These are phyloP conservation scores for Thamnidium elegans DNA, from an alignment of 192 early-diverging fungal genomes.

Conservation along the genomic window DNA sequence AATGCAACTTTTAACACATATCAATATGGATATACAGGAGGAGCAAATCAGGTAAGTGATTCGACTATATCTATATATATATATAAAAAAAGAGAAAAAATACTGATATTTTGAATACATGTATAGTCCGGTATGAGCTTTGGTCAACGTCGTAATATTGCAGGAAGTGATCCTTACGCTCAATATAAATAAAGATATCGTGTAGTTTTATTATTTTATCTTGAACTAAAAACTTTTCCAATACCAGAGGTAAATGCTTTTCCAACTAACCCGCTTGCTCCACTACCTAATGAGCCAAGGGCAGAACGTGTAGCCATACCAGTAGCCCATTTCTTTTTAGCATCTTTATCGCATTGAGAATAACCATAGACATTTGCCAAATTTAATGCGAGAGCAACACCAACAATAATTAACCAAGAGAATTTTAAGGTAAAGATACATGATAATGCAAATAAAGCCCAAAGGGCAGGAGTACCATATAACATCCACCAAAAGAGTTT, in stretches of 20 bases:
- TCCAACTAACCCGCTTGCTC: conserved; percentile 35
- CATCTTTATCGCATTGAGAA: conserved; percentile 93
- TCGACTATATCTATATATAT: too few species aligned
- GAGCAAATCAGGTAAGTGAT: conserved; percentile 53
- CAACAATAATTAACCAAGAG: conserved; percentile 82
- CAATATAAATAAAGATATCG: conserved; percentile 13
- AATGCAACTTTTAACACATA: conserved; percentile 54
- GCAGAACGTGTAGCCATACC: conserved; percentile 55
- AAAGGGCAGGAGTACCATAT: conserved; percentile 81
- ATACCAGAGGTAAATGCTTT: conserved; percentile 33
- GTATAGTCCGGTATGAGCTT: conserved; percentile 39
- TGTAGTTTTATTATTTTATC: too few species aligned
- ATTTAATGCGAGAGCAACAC: conserved; percentile 83
- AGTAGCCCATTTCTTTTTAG: conserved; percentile 65
- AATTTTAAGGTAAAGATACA: conserved; percentile 65
- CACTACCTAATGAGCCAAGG: conserved; percentile 50
- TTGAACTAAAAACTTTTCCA: conserved; percentile 20
- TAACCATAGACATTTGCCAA: conserved; percentile 94
- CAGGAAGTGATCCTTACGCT: conserved; percentile 15
- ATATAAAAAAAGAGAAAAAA: conserved; percentile 1
- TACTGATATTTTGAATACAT: background rate
- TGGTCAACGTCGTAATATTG: conserved; percentile 45
- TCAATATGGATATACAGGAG: conserved; percentile 46
- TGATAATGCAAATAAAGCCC: conserved; percentile 79
- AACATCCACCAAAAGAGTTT: conserved; percentile 91